Conservation (phyloP, 306 rosid species). For the Gastrolobium villosum region DNA sequence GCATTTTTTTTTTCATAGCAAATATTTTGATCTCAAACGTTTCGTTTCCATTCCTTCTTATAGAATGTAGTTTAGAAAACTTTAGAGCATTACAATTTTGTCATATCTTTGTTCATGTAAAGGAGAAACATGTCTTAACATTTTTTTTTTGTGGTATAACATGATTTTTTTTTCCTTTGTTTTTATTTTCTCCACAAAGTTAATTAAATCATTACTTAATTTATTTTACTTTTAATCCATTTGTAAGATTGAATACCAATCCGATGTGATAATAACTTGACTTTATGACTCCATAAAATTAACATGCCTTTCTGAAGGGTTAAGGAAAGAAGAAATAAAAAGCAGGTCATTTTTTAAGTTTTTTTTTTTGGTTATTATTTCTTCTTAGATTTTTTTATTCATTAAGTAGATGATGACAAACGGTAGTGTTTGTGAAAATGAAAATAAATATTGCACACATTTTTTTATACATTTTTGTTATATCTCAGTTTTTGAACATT, state of each 20-base stretch:
- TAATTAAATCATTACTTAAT: neutral
- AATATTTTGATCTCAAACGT: neutral
- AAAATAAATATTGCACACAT: too few relatives aligned
- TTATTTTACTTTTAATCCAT: neutral
- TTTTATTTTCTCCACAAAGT: neutral
- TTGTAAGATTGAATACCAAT: neutral
- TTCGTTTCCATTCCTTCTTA: constrained; percentile 6
- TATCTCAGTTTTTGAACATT: too few relatives aligned
- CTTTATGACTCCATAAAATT: too few relatives aligned
- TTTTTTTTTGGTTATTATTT: too few relatives aligned
- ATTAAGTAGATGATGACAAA: too few relatives aligned
- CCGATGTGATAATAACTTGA: too few relatives aligned
- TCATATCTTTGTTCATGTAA: neutral
- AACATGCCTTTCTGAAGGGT: too few relatives aligned
- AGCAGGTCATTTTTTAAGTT: too few relatives aligned
- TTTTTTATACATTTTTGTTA: too few relatives aligned
- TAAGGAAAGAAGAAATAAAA: too few relatives aligned
- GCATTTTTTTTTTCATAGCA: neutral
- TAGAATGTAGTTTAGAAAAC: neutral
- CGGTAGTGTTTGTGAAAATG: too few relatives aligned
- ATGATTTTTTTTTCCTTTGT: neutral
- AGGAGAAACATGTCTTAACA: neutral
- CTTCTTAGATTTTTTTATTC: too few relatives aligned
- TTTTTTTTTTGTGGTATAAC: neutral
- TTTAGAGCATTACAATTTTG: neutral